These are phyloP conservation scores for Phaeodactylum tricornutum DNA, from an alignment of 108 stramenopile genomes.

Conservation along the genomic window DNA sequence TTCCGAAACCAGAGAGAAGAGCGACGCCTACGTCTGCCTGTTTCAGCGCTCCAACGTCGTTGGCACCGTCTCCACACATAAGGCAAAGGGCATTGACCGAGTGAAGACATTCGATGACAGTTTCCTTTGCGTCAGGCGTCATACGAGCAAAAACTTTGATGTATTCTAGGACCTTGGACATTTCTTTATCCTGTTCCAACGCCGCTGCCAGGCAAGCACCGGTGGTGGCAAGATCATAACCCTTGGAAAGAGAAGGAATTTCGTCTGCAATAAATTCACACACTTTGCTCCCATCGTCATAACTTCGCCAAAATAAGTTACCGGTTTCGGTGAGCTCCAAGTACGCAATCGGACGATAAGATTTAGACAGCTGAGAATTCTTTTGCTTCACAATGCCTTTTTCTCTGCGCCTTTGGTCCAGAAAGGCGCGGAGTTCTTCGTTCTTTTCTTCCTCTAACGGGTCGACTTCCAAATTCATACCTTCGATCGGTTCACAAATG, in stretches of 20 bases:
- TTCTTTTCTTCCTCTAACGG: conserved; percentile 27
- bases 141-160: conserved; percentile 94
- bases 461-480: conserved; percentile 16
- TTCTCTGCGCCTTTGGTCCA: conserved; percentile 26
- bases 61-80: conserved; percentile 98
- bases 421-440: conserved; percentile 43
- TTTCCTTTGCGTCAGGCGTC: conserved; percentile 96
- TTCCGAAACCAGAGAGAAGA: conserved; percentile 88
- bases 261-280: conserved; percentile 37
- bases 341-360: conserved; percentile 62
- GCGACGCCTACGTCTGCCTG: conserved; percentile 92
- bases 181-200: conserved; percentile 60
- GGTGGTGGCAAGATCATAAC: conserved; percentile 78
- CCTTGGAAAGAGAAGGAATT: conserved; percentile 54
- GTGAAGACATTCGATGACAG: conserved; percentile 83
- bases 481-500: conserved; percentile 48
- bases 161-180: conserved; percentile 55
- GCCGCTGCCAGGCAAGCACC: conserved; percentile 67
- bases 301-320: conserved; percentile 77
- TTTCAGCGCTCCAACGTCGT: conserved; percentile 85
- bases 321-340: conserved; percentile 40
- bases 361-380: conserved; percentile 5
- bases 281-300: conserved; percentile 60
- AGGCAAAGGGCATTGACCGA: conserved; percentile 71
- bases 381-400: neutral